Evolutionary conservation across 2,329 filamentous ascomycete species (phyloP).

Genomic region (Pestalotiopsis sp.): DNA sequence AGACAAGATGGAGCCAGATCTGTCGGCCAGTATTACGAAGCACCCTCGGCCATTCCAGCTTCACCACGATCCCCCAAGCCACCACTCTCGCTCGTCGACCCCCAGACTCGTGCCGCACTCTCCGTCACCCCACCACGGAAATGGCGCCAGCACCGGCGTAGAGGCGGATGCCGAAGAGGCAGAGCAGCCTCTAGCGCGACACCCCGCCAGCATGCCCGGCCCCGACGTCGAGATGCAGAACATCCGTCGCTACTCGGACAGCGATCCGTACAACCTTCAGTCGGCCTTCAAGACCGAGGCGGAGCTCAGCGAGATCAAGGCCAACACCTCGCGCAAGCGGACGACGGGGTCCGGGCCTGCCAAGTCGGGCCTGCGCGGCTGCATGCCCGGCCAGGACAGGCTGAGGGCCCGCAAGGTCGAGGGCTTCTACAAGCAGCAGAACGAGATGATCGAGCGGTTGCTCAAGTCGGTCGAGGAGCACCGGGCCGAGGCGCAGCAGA

Average conservation of each 20-base stretch:
- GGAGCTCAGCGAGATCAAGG: slow-evolving; percentile 77
- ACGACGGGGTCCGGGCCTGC: slow-evolving; percentile 40
- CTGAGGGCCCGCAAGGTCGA: slow-evolving; percentile 60
- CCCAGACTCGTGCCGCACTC: slow-evolving; percentile 12
- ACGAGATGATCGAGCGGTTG: slow-evolving; percentile 89
- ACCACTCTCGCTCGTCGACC: slow-evolving; percentile 29
- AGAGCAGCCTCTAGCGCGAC: slow-evolving; percentile 45
- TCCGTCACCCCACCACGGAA: slow-evolving; percentile 9
- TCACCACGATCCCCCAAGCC: slow-evolving; percentile 29
- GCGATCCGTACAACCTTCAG: slow-evolving; percentile 82
- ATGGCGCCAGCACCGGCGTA: slow-evolving; percentile 49
- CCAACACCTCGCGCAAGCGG: slow-evolving; percentile 80
- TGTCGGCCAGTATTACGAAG: slow-evolving; percentile 42
- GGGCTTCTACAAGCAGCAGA: slow-evolving; percentile 87
- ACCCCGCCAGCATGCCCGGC: slow-evolving; percentile 31
- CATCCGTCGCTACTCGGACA: slow-evolving; percentile 50
- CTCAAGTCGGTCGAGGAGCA: slow-evolving; percentile 94
- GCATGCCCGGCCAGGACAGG: slow-evolving; percentile 17
- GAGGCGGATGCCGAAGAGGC: slow-evolving; percentile 37
- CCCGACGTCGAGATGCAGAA: slow-evolving; percentile 49
- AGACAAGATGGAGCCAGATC: slow-evolving; percentile 42
- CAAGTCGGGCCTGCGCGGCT: slow-evolving; percentile 19
- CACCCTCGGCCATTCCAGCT: slow-evolving; percentile 48
- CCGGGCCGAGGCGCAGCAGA: slow-evolving; percentile 76
- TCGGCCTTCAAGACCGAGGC: slow-evolving; percentile 75